Evolutionary conservation across 1,139 yeast species (phyloP), one percentile per base, ranked within the genome.

Genomic region (Candida glucosophila): DNA sequence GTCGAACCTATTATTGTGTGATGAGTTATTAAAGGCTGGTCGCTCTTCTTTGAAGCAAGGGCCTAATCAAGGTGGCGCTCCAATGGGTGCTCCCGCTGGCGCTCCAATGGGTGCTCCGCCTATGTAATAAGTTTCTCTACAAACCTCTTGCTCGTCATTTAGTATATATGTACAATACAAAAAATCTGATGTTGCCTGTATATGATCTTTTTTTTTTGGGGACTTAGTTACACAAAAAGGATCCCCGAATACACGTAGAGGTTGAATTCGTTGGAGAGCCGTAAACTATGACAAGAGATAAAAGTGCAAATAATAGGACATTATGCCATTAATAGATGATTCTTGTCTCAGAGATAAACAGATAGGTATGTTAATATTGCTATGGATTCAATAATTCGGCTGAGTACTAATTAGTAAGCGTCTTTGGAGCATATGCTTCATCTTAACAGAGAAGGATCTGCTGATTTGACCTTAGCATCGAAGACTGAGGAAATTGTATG

Each of bases 1-100:
- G 1, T 77, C 92, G 36, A 92, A 92, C 52, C 64, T 92, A 44
- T 67, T 92, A 40, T 67, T 90, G 36, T 90, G 98, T 60, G 99
- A 92, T 56, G 98, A 92, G 58, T 69, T 92, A 41, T 69, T 92
- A 49, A 86, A 90, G 61, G 98, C 98, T 5, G 98, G 98, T 27
- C 75, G 93, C 44, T 81, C 94, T 10, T 79, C 94, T 14, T 67
- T 88, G 58, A 86, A 86, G 53, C 79, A 75, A 43, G 40, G 31
- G 7, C 43, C 37, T n/a, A 36, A 33, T 6, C 37, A 34, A 11
- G 35, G 35, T 3, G 33, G 31, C n/a, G 33, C 33, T 5, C 24
- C 20, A 9, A 40, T 36, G 9, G 44, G 33, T 6, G 39, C 37
- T 7, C 39, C 40, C 14, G n/a, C n/a, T n/a, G n/a, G n/a, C n/a